phyloP scores from a whole-genome alignment of 495 filamentous ascomycete species.

The Aspergillus leporis region DNA sequence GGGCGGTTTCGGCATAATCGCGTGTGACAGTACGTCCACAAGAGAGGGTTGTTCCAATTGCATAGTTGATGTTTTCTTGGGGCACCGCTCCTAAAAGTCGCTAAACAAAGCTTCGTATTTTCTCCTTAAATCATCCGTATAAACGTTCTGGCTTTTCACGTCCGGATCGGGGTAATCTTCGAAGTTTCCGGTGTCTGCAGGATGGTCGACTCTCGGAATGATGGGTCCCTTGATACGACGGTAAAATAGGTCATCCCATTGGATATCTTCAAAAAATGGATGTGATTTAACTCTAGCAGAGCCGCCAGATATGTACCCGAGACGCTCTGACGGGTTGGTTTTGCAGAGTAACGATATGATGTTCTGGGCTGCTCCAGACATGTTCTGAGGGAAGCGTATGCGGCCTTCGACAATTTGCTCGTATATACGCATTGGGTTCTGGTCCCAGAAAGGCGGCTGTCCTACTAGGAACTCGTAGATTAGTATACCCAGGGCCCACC shows the following conservation, averaged over 20 bases:
- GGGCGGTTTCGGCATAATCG: not conserved
- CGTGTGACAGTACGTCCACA: not conserved
- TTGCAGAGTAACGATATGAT: slow-evolving; percentile 86
- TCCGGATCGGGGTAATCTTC: slow-evolving; percentile 76
- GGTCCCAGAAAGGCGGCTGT: slow-evolving; percentile 96
- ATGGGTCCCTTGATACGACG: slow-evolving; percentile 76
- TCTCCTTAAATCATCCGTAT: slow-evolving; percentile 69
- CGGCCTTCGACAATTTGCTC: slow-evolving; percentile 58
- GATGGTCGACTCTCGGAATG: slow-evolving; percentile 74
- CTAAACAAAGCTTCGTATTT: slow-evolving; percentile 79
- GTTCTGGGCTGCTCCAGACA: slow-evolving; percentile 75
- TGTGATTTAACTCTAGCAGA: slow-evolving; percentile 80
- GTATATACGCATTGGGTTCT: slow-evolving; percentile 95
- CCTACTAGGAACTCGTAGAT: slow-evolving; percentile 96
- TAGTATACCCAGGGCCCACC: slow-evolving; percentile 96
- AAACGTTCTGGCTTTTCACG: slow-evolving; percentile 55
- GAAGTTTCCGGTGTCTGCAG: slow-evolving; percentile 87
- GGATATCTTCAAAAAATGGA: slow-evolving; percentile 78
- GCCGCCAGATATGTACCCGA: slow-evolving; percentile 88
- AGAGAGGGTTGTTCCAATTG: not conserved
- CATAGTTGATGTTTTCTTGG: not conserved
- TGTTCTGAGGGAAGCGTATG: slow-evolving; percentile 42
- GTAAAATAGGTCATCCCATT: slow-evolving; percentile 83
- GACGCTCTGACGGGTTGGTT: slow-evolving; percentile 79
- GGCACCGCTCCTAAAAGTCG: slow-evolving; percentile 60